Percentiles rank a stretch among this genome's conserved stretches.
These are phyloP conservation scores for Cinnamomum chago DNA, from an alignment of 164 flowering plant genomes.

Conservation along the genomic window DNA sequence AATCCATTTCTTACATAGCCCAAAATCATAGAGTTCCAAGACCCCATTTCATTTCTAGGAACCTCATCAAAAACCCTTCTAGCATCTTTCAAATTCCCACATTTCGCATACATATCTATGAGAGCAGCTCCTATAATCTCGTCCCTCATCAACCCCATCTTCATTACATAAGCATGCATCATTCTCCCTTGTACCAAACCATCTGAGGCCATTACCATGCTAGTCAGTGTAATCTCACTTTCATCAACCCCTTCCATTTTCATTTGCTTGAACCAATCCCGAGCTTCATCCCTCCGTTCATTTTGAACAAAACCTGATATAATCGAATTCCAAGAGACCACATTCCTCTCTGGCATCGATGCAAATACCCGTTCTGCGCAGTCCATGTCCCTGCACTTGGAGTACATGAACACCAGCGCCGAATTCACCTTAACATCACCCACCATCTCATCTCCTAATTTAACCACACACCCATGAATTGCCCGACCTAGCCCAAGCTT, in stretches of 20 bases:
- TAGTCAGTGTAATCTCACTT: constrained; percentile 9
- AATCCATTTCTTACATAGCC: constrained; percentile 52
- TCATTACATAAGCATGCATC: constrained; percentile 24
- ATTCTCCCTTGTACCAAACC: constrained; percentile 11
- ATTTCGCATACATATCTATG: constrained; percentile 48
- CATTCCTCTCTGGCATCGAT: constrained; percentile 23
- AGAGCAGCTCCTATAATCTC: constrained; percentile 28
- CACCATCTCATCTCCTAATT: constrained; percentile 8
- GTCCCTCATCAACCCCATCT: constrained; percentile 9
- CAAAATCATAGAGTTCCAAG: constrained; percentile 68
- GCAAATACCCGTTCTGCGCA: constrained; percentile 4
- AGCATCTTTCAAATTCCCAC: constrained; percentile 44
- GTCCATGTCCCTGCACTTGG: constrained; percentile 7
- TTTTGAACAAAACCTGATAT: constrained; percentile 7
- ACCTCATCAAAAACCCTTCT: constrained; percentile 49
- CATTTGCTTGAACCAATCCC: constrained; percentile 8
- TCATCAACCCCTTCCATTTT: constrained; percentile 5
- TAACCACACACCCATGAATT: constrained; percentile 20
- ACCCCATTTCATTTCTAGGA: constrained; percentile 43
- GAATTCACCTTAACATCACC: constrained; percentile 13
- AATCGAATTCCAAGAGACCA: constrained; percentile 10
- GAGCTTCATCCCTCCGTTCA: constrained; percentile 2
- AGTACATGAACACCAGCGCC: constrained; percentile 14
- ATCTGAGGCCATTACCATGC: constrained; percentile 10
- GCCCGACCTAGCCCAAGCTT: constrained; percentile 29